Base-by-base conservation (phyloP, 345 rosid genomes). In the Murraya koenigii region DNA sequence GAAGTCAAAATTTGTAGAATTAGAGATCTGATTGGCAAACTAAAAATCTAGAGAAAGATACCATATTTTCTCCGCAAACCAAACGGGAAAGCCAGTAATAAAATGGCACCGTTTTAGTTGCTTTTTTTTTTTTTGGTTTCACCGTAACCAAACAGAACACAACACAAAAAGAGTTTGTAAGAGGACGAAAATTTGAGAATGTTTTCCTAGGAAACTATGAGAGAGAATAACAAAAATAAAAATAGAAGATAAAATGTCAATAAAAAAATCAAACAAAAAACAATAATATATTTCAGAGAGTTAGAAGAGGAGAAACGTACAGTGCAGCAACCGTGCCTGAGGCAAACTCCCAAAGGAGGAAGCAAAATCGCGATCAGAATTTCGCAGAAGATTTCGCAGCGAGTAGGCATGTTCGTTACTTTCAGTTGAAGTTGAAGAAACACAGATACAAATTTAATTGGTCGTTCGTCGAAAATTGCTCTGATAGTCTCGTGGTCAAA, bases 261-360 rank as follows among this genome's bases (percentile, higher is more conserved):
- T 15, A 4, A 52, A 52, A 30, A 52, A 52, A 49, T 49, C 22
- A 49, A 63, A 63, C 67, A 32, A 39, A 32, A 25, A 32, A 19
- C 6, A 28, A 20, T 6, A 63, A 44, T 3, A 41, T 44, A 17
- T 13, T 44, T 44, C 49, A 13, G 49, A 28, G 28, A 35, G 56
- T 14, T 25, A 26, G 20, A 15, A 33, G 72, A 32, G 33, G n/a
- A 30, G 67, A 14, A 63, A 17, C 72, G 61, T 80, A 86, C 89
- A 35, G 65, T 75, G 82, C 89, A 86, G 69, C 89, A 86, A 23
- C 87, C 89, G 74, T 86, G 89, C n/a, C 87, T 66, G 58, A 86
- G 77, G 82, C 87, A 80, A 39, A 86, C 89, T 58, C 89, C 89
- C 17, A 86, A 13, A 47, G 89, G 89, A 73, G 89, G 89, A 36